These are phyloP conservation scores for Verticillium zaregamsianum DNA, from an alignment of 2,329 filamentous ascomycete species.

Conservation along the genomic window DNA sequence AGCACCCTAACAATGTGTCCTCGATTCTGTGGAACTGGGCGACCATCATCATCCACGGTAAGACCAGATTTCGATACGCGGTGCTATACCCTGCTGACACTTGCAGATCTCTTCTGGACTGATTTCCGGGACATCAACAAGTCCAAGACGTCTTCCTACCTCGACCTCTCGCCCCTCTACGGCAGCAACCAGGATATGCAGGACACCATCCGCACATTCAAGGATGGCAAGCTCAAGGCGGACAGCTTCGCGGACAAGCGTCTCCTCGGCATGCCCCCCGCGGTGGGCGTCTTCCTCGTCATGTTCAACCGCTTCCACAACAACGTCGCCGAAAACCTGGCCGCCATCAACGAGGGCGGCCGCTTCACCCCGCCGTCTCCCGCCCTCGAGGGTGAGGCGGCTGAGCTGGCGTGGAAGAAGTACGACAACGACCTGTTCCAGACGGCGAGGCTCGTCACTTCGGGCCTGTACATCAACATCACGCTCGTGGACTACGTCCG, in stretches of 20 bases:
- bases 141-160: constrained; percentile 66
- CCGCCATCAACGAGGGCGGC: constrained; percentile 78
- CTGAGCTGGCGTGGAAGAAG: constrained; percentile 55
- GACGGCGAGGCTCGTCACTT: constrained; percentile 70
- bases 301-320: constrained; percentile 90
- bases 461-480: constrained; percentile 74
- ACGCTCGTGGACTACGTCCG: constrained; percentile 74
- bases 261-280: constrained; percentile 66
- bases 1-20: constrained; percentile 68
- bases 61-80: constrained; percentile 5
- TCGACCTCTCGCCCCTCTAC: constrained; percentile 69
- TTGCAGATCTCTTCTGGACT: constrained; percentile 65
- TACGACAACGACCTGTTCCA: constrained; percentile 78
- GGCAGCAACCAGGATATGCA: constrained; percentile 65
- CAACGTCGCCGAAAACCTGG: constrained; percentile 73
- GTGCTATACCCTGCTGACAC: not conserved
- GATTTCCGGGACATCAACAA: constrained; percentile 55
- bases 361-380: constrained; percentile 66
- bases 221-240: constrained; percentile 67
- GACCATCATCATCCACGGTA: constrained; percentile 68
- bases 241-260: constrained; percentile 70
- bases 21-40: constrained; percentile 71
- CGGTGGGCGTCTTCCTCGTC: constrained; percentile 66
- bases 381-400: constrained; percentile 43
- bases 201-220: constrained; percentile 63